Percentiles rank a stretch among this genome's conserved stretches.
Evolutionary conservation across 2,329 filamentous ascomycete species (phyloP).

Genomic region (Sclerotinia glacialis): DNA sequence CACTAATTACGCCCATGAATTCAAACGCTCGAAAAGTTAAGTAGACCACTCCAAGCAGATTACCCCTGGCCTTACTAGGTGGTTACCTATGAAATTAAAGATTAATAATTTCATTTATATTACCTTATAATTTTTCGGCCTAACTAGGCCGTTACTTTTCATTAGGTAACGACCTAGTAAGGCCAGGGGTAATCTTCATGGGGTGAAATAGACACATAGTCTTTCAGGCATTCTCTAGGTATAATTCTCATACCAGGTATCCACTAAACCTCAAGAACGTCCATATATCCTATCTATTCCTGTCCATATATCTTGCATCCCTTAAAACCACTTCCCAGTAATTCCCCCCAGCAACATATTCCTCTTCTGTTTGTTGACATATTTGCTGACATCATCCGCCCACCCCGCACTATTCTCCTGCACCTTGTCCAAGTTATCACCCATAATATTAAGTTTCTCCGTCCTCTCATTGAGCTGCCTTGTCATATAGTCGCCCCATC

Average conservation of each 20-base stretch:
- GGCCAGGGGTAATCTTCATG: too few relatives aligned
- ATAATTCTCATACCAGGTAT: slow-evolving; percentile 1
- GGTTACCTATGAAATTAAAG: too few relatives aligned
- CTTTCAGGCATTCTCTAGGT: background rate
- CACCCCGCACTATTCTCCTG: slow-evolving; percentile 79
- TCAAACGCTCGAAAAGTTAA: background rate
- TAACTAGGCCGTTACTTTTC: too few relatives aligned
- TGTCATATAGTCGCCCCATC: slow-evolving; percentile 76
- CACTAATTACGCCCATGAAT: background rate
- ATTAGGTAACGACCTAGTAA: too few relatives aligned
- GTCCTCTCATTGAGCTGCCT: slow-evolving; percentile 87
- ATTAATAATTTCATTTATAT: too few relatives aligned
- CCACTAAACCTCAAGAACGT: slow-evolving; percentile 13
- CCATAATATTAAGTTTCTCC: slow-evolving; percentile 78
- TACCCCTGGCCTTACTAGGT: too few relatives aligned
- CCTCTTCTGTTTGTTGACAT: slow-evolving; percentile 80
- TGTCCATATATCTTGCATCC: background rate
- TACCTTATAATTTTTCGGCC: too few relatives aligned
- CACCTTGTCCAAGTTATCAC: slow-evolving; percentile 79
- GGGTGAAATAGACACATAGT: too few relatives aligned
- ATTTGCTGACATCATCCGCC: slow-evolving; percentile 86
- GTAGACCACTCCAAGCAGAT: too few relatives aligned
- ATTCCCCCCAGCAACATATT: slow-evolving; percentile 72
- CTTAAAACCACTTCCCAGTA: slow-evolving; percentile 54
- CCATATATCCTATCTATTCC: background rate